These are phyloP conservation scores for Melastoma candidum DNA, from an alignment of 441 rosid genomes.

Conservation along the genomic window DNA sequence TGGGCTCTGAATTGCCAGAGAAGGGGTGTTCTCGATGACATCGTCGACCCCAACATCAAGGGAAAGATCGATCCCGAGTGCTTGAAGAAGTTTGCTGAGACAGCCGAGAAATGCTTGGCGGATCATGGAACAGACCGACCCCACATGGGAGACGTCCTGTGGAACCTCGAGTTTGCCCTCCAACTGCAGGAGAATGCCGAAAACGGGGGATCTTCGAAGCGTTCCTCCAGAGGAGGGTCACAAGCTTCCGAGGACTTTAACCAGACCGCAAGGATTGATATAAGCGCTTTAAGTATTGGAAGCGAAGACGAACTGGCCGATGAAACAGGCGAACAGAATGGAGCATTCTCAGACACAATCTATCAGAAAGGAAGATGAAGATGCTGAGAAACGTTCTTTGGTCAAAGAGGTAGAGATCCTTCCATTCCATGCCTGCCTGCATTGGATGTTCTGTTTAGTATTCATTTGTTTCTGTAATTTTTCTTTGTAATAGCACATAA, in stretches of 20 bases:
- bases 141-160: slow-evolving; percentile 62
- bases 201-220: slow-evolving; percentile 10
- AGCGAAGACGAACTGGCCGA: slow-evolving; percentile 19
- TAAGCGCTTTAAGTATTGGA: slow-evolving; percentile 17
- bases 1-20: slow-evolving; percentile 46
- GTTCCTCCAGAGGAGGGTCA: slow-evolving; percentile 13
- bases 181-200: slow-evolving; percentile 46
- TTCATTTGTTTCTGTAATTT: too few species aligned
- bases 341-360: slow-evolving; percentile 38
- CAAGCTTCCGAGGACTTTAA: slow-evolving; percentile 19
- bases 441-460: too few species aligned
- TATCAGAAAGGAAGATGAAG: slow-evolving; percentile 50
- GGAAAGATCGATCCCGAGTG: slow-evolving; percentile 43
- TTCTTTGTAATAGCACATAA: too few species aligned
- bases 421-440: too few species aligned
- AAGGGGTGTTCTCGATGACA: slow-evolving; percentile 36
- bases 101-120: slow-evolving; percentile 52
- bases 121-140: slow-evolving; percentile 52
- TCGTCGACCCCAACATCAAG: slow-evolving; percentile 48
- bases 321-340: slow-evolving; percentile 14
- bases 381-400: not conserved
- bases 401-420: too few species aligned
- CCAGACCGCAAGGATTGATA: slow-evolving; percentile 6
- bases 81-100: slow-evolving; percentile 47
- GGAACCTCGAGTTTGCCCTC: slow-evolving; percentile 67